A percentile compares a stretch with the other conserved stretches of the same genome.
These are phyloP conservation scores for Vitis hybrid DNA, from an alignment of 177 flowering plant species.

Conservation along the genomic window DNA sequence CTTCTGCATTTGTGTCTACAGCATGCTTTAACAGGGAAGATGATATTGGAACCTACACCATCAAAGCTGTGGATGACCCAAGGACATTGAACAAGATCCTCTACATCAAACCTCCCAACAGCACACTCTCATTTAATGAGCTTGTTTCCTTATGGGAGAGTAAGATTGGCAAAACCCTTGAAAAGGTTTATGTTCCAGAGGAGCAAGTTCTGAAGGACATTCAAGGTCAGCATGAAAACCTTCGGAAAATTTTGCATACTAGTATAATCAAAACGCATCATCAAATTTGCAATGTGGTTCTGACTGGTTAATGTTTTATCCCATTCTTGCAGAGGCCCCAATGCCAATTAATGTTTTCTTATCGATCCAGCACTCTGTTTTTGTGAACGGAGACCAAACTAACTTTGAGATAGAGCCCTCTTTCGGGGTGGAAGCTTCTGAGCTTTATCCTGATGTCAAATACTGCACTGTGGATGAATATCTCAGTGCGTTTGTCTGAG, in stretches of 20 bases:
- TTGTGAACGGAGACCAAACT: constrained; percentile 34
- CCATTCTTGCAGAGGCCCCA: constrained; percentile 27
- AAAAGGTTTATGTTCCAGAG: constrained; percentile 54
- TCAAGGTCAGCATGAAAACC: constrained; percentile 35
- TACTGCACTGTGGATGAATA: constrained; percentile 37
- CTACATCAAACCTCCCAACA: constrained; percentile 53
- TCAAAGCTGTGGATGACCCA: constrained; percentile 71
- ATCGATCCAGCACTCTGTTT: constrained; percentile 22
- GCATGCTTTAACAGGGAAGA: constrained; percentile 56
- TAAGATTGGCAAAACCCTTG: constrained; percentile 61
- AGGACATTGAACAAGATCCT: constrained; percentile 72
- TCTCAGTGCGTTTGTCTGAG: constrained; percentile 23
- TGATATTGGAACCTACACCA: constrained; percentile 64
- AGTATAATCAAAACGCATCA: too few relatives aligned
- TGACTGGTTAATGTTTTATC: background rate
- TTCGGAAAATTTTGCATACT: background rate
- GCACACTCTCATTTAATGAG: constrained; percentile 56
- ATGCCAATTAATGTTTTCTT: constrained; percentile 21
- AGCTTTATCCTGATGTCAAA: constrained; percentile 37
- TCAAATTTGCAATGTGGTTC: background rate
- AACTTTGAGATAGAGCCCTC: constrained; percentile 30
- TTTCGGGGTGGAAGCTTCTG: constrained; percentile 32
- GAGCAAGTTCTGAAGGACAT: constrained; percentile 60
- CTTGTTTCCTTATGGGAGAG: constrained; percentile 76
- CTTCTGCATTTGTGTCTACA: constrained; percentile 10